Evolutionary conservation across 2,329 filamentous ascomycete species (phyloP), one percentile per base, ranked within the genome.

Genomic region (Exophiala aquamarina): DNA sequence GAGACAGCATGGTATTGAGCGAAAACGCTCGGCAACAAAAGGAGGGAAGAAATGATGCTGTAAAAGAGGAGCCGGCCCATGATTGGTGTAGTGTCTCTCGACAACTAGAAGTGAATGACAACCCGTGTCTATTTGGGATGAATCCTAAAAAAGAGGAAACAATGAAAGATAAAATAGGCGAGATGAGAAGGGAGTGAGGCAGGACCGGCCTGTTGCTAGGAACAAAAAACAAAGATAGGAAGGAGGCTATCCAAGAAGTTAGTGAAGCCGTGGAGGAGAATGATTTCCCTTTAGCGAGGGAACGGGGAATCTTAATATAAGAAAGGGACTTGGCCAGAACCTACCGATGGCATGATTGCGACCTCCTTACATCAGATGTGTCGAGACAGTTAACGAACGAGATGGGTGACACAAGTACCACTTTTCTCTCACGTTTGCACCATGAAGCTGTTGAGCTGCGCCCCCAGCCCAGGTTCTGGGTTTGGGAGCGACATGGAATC

Each of bases 21-120:
- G n/a, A 54, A 41, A 20, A 51, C 47, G n/a, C 28, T 35, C 3
- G 52, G 48, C n/a, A 51, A 23, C 17, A 48, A 15, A 21, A 54
- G 40, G 36, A 49, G 15, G 28, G 33, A 17, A 33, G 48, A 26
- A 11, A 47, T 29, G 41, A 46, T 15, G n/a, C 41, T 40, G 34
- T 18, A 19, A 13, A 19, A 17, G 4, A 48, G 34, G 38, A 47
- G 38, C 33, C 52, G 48, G 44, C 44, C 52, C 52, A 54, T 54
- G 28, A 14, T 47, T 26, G 23, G 23, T 26, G 23, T 26, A 26
- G 14, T 29, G 17, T 32, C 19, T 13, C 41, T 14, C 15, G 23
- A 36, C 39, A 14, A n/a, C n/a, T n/a, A n/a, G n/a, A n/a, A 38
- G 31, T 28, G 35, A 35, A 19, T 15, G 21, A 15, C 28, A 37